Conservation (phyloP, 495 filamentous ascomycete species). For the Hyphodiscus hymeniophilus region DNA sequence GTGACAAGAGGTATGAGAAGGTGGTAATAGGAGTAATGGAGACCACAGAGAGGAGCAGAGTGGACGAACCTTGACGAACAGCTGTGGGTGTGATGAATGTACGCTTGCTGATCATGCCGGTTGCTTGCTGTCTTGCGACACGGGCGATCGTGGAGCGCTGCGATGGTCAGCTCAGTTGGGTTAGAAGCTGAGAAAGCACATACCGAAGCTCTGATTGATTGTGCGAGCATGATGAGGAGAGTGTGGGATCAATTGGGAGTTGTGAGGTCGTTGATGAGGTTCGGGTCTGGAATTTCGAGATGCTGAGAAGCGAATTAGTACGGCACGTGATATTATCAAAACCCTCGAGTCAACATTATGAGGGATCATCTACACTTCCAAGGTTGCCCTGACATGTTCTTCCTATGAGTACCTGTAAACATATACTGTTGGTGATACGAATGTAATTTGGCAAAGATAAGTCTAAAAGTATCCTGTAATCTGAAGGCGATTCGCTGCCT, state of each 20-base stretch:
- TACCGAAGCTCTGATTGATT: slow-evolving; percentile 61
- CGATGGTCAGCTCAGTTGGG: slow-evolving; percentile 25
- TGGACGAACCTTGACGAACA: slow-evolving; percentile 59
- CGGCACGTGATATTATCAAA: too few relatives aligned
- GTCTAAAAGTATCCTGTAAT: too few relatives aligned
- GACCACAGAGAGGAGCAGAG: background rate
- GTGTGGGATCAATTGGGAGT: slow-evolving; percentile 20
- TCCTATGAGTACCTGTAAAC: too few relatives aligned
- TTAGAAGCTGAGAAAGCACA: slow-evolving; percentile 24
- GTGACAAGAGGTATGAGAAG: background rate
- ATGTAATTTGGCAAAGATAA: too few relatives aligned
- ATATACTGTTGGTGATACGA: too few relatives aligned
- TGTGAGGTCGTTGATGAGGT: slow-evolving; percentile 8
- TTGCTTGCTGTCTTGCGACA: slow-evolving; percentile 59
- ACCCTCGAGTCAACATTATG: too few relatives aligned
- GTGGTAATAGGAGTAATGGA: background rate
- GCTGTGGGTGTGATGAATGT: slow-evolving; percentile 75
- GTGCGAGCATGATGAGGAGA: slow-evolving; percentile 53
- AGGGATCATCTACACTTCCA: too few relatives aligned
- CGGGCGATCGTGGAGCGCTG: slow-evolving; percentile 80
- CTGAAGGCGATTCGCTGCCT: too few relatives aligned
- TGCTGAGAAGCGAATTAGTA: slow-evolving; percentile 2
- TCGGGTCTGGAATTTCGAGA: slow-evolving; percentile 7
- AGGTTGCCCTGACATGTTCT: too few relatives aligned
- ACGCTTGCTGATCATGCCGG: slow-evolving; percentile 51